phyloP scores from a whole-genome alignment of 345 rosid species.

The Sonneratia alba region DNA sequence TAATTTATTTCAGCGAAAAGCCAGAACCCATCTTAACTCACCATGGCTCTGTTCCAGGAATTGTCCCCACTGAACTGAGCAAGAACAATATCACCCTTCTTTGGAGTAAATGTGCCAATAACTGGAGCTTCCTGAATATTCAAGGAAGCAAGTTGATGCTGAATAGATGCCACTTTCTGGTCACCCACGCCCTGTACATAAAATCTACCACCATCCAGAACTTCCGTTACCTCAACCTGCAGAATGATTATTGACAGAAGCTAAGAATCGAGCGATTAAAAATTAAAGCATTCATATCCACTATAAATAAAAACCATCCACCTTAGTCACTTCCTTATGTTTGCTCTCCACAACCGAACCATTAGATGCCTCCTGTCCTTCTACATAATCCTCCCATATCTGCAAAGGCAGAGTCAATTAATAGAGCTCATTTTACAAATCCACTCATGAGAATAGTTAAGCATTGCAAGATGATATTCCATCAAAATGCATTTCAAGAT shows the following conservation, averaged over 20 bases:
- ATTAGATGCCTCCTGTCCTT: constrained; percentile 81
- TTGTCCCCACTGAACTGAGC: constrained; percentile 94
- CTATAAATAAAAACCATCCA: constrained; percentile 2
- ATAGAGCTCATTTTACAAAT: constrained; percentile 1
- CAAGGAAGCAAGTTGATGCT: constrained; percentile 66
- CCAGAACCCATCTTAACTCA: constrained; percentile 17
- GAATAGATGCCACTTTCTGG: constrained; percentile 68
- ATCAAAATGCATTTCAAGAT: background rate
- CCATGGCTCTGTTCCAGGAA: constrained; percentile 99
- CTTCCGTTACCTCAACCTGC: constrained; percentile 91
- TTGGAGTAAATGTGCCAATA: constrained; percentile 81
- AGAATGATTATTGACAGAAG: background rate
- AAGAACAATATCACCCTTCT: constrained; percentile 78
- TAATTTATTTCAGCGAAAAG: background rate
- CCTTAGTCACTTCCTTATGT: constrained; percentile 88
- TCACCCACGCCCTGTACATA: constrained; percentile 83
- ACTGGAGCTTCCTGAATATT: constrained; percentile 72
- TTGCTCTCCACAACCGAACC: constrained; percentile 60
- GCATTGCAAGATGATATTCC: background rate
- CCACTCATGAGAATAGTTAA: background rate
- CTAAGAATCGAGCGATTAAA: background rate
- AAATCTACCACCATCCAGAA: constrained; percentile 79
- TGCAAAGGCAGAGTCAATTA: constrained; percentile 16
- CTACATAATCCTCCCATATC: constrained; percentile 98
- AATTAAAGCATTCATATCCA: background rate